A percentile compares a stretch with the other conserved stretches of the same genome.
phyloP scores from a whole-genome alignment of 495 filamentous ascomycete genomes.

The Neurospora tetrasperma region DNA sequence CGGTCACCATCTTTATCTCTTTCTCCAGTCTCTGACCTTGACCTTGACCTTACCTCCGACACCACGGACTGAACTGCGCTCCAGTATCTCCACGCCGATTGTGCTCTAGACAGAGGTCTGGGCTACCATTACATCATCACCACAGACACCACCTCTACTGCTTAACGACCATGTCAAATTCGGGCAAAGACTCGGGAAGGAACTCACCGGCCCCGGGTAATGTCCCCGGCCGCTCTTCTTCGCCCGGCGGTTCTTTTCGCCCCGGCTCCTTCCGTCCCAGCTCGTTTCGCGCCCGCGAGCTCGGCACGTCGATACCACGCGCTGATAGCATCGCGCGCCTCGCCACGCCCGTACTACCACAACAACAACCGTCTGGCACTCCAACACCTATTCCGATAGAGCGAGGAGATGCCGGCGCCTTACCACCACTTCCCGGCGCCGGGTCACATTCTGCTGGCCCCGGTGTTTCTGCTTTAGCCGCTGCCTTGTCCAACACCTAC shows the following conservation, averaged over 20 bases:
- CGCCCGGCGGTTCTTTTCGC: constrained; percentile 26
- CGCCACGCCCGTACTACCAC: constrained; percentile 51
- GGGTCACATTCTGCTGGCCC: constrained; percentile 47
- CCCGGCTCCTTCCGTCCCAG: constrained; percentile 28
- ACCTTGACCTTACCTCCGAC: background rate
- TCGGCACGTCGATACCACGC: constrained; percentile 41
- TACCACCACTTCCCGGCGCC: constrained; percentile 44
- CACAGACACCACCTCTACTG: background rate
- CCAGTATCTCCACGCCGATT: background rate
- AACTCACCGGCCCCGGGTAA: constrained; percentile 24
- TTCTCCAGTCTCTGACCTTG: background rate
- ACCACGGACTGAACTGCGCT: background rate
- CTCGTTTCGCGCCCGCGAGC: constrained; percentile 32
- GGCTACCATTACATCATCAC: background rate
- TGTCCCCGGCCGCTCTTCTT: constrained; percentile 19
- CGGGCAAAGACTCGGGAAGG: constrained; percentile 12
- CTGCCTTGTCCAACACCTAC: constrained; percentile 56
- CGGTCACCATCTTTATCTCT: background rate
- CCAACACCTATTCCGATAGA: constrained; percentile 31
- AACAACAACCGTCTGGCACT: constrained; percentile 33
- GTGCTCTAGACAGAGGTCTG: constrained; percentile 2
- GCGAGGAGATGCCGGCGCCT: constrained; percentile 22
- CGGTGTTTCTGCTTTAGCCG: constrained; percentile 66
- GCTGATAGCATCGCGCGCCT: constrained; percentile 62
- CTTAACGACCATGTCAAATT: constrained; percentile 26